Conservation (phyloP, 768 basidiomycete genomes). For the Pisolithus microcarpus region DNA sequence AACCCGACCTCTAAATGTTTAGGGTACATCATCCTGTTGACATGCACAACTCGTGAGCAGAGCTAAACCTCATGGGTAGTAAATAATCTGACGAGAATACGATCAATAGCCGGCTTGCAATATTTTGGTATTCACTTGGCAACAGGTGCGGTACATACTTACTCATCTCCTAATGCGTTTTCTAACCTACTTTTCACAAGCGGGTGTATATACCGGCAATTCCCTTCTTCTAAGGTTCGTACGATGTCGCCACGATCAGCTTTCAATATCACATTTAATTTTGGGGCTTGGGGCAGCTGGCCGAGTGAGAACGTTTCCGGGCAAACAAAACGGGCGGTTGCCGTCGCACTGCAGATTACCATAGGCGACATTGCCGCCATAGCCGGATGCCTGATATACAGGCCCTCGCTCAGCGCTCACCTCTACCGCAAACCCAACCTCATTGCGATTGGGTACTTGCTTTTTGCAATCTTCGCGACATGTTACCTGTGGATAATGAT, state of each 20-base stretch:
- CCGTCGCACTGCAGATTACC: constrained; percentile 57
- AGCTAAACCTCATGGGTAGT: neutral
- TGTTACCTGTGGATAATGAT: constrained; percentile 43
- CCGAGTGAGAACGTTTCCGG: constrained; percentile 63
- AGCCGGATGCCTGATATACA: constrained; percentile 48
- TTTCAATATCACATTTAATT: neutral
- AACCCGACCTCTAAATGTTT: neutral
- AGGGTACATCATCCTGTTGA: constrained; percentile 54
- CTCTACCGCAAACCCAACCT: constrained; percentile 50
- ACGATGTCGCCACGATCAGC: neutral
- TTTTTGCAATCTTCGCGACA: constrained; percentile 39
- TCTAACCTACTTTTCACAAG: constrained; percentile 8
- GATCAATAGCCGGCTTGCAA: constrained; percentile 38
- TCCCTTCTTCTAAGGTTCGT: constrained; percentile 45
- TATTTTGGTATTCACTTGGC: constrained; percentile 54
- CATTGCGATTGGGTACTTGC: constrained; percentile 52
- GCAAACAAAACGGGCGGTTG: constrained; percentile 59
- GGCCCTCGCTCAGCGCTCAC: constrained; percentile 40
- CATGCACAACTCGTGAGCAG: constrained; percentile 37
- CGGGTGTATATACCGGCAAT: constrained; percentile 53
- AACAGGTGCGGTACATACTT: constrained; percentile 18
- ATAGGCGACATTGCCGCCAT: constrained; percentile 57
- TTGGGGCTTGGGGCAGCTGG: constrained; percentile 34
- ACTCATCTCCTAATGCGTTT: neutral
- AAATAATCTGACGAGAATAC: neutral